A percentile compares a stretch with the other conserved stretches of the same genome.
Conservation (phyloP, 371 early-diverging fungal genomes). For the Mycotypha africana region DNA sequence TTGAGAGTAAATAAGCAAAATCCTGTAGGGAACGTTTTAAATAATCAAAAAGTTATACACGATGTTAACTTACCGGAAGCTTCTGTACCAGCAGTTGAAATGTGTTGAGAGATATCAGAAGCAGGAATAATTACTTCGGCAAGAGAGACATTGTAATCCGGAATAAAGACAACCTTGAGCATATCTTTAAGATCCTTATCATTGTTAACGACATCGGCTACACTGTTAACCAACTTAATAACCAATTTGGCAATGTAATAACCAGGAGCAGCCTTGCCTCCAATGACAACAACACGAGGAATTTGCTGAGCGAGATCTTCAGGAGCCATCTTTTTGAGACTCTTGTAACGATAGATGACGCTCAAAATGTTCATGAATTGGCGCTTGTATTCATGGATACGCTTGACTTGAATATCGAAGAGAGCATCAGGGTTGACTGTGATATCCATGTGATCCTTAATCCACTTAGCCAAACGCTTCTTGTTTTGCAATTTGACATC, state of each 20-base stretch:
- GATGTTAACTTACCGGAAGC: too few species aligned
- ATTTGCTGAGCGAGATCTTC: conserved; percentile 57
- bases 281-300: conserved; percentile 78
- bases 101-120: conserved; percentile 90
- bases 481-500: conserved; percentile 83
- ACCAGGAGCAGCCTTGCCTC: conserved; percentile 88
- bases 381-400: conserved; percentile 96
- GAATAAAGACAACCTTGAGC: conserved; percentile 89
- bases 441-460: conserved; percentile 58
- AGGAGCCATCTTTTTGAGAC: conserved; percentile 66
- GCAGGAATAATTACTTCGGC: conserved; percentile 91
- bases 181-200: conserved; percentile 67
- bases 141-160: conserved; percentile 91
- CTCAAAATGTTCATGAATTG: conserved; percentile 94
- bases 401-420: conserved; percentile 93
- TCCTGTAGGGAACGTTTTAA: too few species aligned
- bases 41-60: too few species aligned
- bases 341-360: conserved; percentile 84
- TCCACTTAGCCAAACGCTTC: conserved; percentile 77
- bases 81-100: conserved; percentile 94
- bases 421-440: conserved; percentile 76
- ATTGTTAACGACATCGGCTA: conserved; percentile 76
- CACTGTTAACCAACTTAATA: conserved; percentile 93
- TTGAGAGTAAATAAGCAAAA: too few species aligned
- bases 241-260: conserved; percentile 94